A percentile compares a stretch with the other conserved stretches of the same genome.
phyloP scores from a whole-genome alignment of 2,329 filamentous ascomycete species.

The Ophiocordyceps australis region DNA sequence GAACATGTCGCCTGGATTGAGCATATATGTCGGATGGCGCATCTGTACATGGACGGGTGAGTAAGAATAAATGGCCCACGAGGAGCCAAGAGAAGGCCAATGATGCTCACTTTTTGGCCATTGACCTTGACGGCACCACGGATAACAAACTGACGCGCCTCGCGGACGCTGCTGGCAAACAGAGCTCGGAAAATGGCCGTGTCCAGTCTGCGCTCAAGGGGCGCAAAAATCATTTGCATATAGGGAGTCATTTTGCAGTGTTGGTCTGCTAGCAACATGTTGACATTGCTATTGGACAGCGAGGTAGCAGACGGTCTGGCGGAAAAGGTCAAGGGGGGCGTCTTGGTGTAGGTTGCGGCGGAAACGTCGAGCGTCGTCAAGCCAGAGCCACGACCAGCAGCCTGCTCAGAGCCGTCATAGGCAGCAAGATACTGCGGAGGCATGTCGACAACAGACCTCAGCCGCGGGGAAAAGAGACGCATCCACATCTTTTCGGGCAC shows the following conservation, averaged over 20 bases:
- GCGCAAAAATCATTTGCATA: conserved; percentile 91
- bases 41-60: conserved; percentile 45
- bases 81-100: neutral
- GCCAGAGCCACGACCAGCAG: conserved; percentile 69
- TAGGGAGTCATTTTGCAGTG: conserved; percentile 51
- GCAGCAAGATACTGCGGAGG: conserved; percentile 60
- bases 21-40: conserved; percentile 75
- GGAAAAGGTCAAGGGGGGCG: conserved; percentile 7
- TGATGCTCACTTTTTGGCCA: conserved; percentile 60
- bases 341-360: conserved; percentile 15
- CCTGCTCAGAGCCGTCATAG: conserved; percentile 68
- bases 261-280: conserved; percentile 14
- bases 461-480: conserved; percentile 71
- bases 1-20: conserved; percentile 98
- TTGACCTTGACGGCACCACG: conserved; percentile 93
- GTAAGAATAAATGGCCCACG: neutral
- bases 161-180: conserved; percentile 83
- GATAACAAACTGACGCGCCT: conserved; percentile 85
- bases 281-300: conserved; percentile 9
- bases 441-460: conserved; percentile 76
- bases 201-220: conserved; percentile 77
- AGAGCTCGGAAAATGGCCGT: conserved; percentile 87
- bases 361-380: conserved; percentile 15
- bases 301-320: no score
- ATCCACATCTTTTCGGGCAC: conserved; percentile 87